Percentiles rank a stretch among this genome's conserved stretches.
These are phyloP conservation scores for Ceratobasidium sp. DNA, from an alignment of 1,284 basidiomycete genomes.

Conservation along the genomic window DNA sequence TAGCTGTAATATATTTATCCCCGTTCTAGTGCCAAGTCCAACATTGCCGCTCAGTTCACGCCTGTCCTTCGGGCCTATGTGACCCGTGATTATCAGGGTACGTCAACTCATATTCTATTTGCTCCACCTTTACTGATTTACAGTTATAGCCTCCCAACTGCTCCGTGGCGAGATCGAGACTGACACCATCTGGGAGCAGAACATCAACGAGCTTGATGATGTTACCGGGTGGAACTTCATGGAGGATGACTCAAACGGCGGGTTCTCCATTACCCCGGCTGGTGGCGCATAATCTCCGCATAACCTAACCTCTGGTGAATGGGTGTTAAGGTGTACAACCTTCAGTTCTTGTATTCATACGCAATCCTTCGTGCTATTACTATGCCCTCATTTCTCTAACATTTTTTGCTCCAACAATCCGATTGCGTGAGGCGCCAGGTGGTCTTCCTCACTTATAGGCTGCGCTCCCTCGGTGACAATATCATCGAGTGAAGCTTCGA, in stretches of 20 bases:
- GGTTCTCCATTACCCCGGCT: background rate
- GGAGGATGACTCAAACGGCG: constrained; percentile 23
- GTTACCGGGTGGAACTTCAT: constrained; percentile 38
- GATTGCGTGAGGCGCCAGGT: no score
- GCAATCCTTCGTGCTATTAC: no score
- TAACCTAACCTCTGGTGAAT: background rate
- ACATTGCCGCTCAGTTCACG: constrained; percentile 37
- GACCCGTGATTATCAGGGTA: constrained; percentile 37
- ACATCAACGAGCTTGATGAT: constrained; percentile 38
- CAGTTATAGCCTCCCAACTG: constrained; percentile 1
- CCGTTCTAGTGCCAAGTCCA: constrained; percentile 30
- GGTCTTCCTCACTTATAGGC: no score
- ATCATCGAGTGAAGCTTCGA: no score
- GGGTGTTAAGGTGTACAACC: background rate
- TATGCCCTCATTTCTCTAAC: no score
- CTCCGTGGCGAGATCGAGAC: constrained; percentile 35
- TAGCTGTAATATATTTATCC: no score
- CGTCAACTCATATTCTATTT: background rate
- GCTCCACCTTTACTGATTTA: background rate
- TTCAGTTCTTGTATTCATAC: background rate
- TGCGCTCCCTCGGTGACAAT: no score
- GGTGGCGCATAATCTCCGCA: background rate
- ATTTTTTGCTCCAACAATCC: no score
- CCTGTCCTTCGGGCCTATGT: constrained; percentile 36
- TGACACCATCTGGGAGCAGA: constrained; percentile 23